Base-by-base conservation (phyloP, 2,329 filamentous ascomycete species). In the Fusarium papillatum region DNA sequence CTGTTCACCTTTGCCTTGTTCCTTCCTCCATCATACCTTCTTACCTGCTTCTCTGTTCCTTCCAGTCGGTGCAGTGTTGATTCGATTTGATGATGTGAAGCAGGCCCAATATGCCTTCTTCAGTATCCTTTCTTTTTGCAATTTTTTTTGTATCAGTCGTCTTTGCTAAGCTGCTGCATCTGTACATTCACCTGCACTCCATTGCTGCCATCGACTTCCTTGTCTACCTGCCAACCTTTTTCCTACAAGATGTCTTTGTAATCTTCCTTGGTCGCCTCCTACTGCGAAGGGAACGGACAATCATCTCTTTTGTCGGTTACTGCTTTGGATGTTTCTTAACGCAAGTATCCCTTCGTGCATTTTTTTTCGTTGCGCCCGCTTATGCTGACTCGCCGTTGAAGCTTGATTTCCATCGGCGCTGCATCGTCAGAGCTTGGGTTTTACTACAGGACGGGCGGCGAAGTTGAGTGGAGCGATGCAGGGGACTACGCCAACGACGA, bases 351-450 rank as follows among this genome's bases (percentile, higher is more conserved):
- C 39, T 4, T n/a, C 11, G 26, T 55, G 24, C 11, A 55, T 53
- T 36, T 36, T 36, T 36, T 14, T 48, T 41, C 6, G 22, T 36
- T n/a, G 8, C 46, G n/a, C 53, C 41, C 41, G 29, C 73, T 26
- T 34, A 48, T 43, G 31, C 74, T 76, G 50, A 76, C 69, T 60
- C 60, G 57, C 61, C 26, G 22, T 48, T 64, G 57, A 57, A 82
- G 81, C 61, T 34, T 80, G 46, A 75, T 81, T 48, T 77, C 78
- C 6, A 70, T 81, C n/a, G 70, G 70, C 61, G 81, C 79, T 34
- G 80, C 80, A 26, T 76, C 81, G 14, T 82, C 80, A 10, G 80
- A 82, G 59, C 72, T 81, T n/a, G 80, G 81, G 16, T 82, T 82
- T 66, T 80, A 74, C 60, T 80, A 76, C 69, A 74, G 78, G 65